Evolutionary conservation across 352 stramenopile species (phyloP).

Genomic region (Phytopythium cucurbitacearum): DNA sequence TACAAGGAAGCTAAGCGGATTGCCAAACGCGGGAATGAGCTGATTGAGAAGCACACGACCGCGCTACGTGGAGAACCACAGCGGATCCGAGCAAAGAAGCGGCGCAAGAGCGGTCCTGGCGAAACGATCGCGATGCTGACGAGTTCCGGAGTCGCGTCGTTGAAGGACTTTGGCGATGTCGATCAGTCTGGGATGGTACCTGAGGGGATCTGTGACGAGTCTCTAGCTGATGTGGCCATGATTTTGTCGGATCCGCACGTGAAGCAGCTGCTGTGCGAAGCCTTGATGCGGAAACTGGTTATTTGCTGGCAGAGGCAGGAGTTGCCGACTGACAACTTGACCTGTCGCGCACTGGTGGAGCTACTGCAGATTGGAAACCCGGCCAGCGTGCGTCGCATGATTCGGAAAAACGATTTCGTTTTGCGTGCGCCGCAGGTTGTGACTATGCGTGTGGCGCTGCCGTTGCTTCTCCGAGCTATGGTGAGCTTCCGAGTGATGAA

Average conservation of each 20-base stretch:
- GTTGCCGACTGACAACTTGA: slow-evolving; percentile 77
- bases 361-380: slow-evolving; percentile 81
- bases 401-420: slow-evolving; percentile 82
- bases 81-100: slow-evolving; percentile 72
- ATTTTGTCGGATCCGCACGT: slow-evolving; percentile 73
- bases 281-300: slow-evolving; percentile 64
- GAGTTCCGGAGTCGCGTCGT: slow-evolving; percentile 49
- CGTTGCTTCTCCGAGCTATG: slow-evolving; percentile 65
- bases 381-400: slow-evolving; percentile 76
- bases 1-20: slow-evolving; percentile 87
- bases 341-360: slow-evolving; percentile 77
- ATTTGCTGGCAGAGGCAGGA: slow-evolving; percentile 55
- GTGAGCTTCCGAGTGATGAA: slow-evolving; percentile 28
- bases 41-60: slow-evolving; percentile 68
- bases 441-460: slow-evolving; percentile 76
- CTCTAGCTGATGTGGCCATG: slow-evolving; percentile 70
- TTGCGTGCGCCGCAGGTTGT: slow-evolving; percentile 72
- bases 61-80: slow-evolving; percentile 68
- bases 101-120: slow-evolving; percentile 47
- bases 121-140: slow-evolving; percentile 72
- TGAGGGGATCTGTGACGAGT: slow-evolving; percentile 75
- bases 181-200: slow-evolving; percentile 80
- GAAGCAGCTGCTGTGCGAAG: slow-evolving; percentile 75
- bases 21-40: slow-evolving; percentile 69
- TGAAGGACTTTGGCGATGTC: slow-evolving; percentile 71